Percentiles rank a stretch among this genome's conserved stretches.
Evolutionary conservation across 2,329 filamentous ascomycete genomes (phyloP).

Genomic region (Dryadomyces sulphureus): DNA sequence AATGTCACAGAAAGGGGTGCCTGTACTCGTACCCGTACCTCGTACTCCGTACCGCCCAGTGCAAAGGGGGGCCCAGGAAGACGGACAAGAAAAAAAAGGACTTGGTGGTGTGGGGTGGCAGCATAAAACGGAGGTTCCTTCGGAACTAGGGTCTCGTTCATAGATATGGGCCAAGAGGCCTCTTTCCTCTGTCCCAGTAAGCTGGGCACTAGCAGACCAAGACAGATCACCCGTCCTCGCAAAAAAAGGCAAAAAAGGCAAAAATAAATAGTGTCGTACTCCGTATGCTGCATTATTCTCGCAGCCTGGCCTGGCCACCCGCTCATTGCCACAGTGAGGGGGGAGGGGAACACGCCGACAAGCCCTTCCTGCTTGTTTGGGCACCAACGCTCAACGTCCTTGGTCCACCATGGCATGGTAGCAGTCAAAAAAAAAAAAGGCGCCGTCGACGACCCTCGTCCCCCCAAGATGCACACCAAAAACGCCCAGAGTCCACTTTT

Average conservation of each 20-base stretch:
- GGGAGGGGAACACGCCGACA: too few relatives aligned
- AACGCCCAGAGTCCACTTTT: background rate
- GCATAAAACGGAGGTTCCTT: constrained; percentile 3
- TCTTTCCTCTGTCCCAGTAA: background rate
- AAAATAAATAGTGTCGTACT: too few relatives aligned
- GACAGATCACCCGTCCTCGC: too few relatives aligned
- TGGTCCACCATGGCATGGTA: constrained; percentile 2
- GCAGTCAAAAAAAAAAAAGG: background rate
- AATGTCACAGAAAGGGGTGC: too few relatives aligned
- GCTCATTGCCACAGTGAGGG: background rate
- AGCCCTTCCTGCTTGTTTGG: constrained; percentile 3
- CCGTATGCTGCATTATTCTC: too few relatives aligned
- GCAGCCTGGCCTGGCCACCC: too few relatives aligned
- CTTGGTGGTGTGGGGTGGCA: constrained; percentile 5
- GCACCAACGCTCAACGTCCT: constrained; percentile 3
- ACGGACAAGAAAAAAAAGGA: background rate
- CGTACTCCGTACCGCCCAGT: background rate
- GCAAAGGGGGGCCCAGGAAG: constrained; percentile 3
- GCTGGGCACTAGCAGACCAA: background rate
- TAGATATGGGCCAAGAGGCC: background rate
- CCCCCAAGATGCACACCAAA: background rate
- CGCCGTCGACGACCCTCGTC: background rate
- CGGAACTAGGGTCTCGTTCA: constrained; percentile 1
- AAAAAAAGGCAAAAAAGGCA: too few relatives aligned
- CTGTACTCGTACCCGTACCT: background rate